Conservation (phyloP, 2,329 filamentous ascomycete genomes). For the Trematosphaeria pertusa region DNA sequence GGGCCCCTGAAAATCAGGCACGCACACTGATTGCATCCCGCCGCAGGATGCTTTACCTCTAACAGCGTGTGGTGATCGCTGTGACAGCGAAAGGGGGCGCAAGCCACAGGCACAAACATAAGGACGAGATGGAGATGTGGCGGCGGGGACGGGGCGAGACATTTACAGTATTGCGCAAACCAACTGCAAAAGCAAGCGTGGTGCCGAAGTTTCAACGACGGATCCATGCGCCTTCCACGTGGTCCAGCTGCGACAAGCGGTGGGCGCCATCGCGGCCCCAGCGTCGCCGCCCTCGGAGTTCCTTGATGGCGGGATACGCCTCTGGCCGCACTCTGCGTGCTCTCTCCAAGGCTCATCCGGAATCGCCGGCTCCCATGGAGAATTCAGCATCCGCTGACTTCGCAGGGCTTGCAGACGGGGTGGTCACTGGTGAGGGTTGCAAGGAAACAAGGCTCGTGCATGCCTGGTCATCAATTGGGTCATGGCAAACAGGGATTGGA, state of each 20-base stretch:
- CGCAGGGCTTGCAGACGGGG: slow-evolving; percentile 4
- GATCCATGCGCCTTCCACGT: slow-evolving; percentile 41
- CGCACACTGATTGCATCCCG: neutral
- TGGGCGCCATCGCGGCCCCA: slow-evolving; percentile 12
- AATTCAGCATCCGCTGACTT: slow-evolving; percentile 4
- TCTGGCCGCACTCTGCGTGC: too few species aligned
- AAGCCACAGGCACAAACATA: neutral
- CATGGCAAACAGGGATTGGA: slow-evolving; percentile 16
- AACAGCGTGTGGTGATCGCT: slow-evolving; percentile 1
- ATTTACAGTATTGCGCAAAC: slow-evolving; percentile 36
- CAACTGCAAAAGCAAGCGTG: slow-evolving; percentile 29
- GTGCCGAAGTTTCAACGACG: slow-evolving; percentile 21
- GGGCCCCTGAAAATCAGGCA: slow-evolving; percentile 25
- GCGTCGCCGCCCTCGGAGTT: slow-evolving; percentile 23
- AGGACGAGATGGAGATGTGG: too few species aligned
- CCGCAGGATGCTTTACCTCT: slow-evolving; percentile 2
- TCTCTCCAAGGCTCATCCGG: too few species aligned
- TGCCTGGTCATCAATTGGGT: slow-evolving; percentile 5
- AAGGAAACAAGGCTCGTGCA: slow-evolving; percentile 6
- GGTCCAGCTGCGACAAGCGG: slow-evolving; percentile 30
- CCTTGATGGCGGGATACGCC: slow-evolving; percentile 15
- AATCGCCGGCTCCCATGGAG: slow-evolving; percentile 6
- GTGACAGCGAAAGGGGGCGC: neutral
- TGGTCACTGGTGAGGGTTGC: neutral
- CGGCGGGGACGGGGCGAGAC: slow-evolving; percentile 25